Evolutionary conservation across 768 basidiomycete species (phyloP).

Genomic region (Flagelloscypha sp.): DNA sequence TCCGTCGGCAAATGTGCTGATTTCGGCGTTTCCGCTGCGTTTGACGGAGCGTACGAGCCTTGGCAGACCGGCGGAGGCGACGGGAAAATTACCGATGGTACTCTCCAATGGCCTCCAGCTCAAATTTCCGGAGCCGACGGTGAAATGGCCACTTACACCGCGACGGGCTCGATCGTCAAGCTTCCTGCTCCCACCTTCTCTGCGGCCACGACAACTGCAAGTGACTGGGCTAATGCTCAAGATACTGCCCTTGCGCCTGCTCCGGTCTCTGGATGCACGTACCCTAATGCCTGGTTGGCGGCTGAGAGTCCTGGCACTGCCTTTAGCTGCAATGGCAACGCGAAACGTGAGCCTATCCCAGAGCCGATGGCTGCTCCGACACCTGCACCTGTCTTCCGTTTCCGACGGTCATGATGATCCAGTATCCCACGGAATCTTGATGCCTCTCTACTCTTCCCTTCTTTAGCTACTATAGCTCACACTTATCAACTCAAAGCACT

Average conservation of each 20-base stretch:
- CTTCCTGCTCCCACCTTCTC: conserved; percentile 59
- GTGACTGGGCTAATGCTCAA: conserved; percentile 45
- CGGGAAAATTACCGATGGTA: conserved; percentile 24
- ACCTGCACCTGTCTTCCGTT: too few species aligned
- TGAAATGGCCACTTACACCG: conserved; percentile 7
- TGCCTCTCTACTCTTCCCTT: too few species aligned
- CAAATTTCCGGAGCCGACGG: conserved; percentile 14
- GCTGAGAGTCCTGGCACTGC: too few species aligned
- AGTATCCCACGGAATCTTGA: too few species aligned
- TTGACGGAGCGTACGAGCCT: conserved; percentile 30
- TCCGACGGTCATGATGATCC: too few species aligned
- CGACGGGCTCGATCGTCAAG: conserved; percentile 40
- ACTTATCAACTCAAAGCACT: too few species aligned
- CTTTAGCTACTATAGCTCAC: too few species aligned
- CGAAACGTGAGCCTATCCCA: too few species aligned
- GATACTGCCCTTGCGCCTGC: conserved; percentile 38
- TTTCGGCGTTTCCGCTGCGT: conserved; percentile 27
- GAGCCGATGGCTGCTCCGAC: too few species aligned
- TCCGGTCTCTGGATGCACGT: conserved; percentile 39
- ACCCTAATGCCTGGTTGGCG: conserved; percentile 46
- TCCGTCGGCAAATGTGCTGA: conserved; percentile 44
- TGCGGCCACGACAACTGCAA: conserved; percentile 36
- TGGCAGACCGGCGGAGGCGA: conserved; percentile 57
- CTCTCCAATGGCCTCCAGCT: conserved; percentile 27
- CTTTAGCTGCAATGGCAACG: too few species aligned